A percentile compares a stretch with the other conserved stretches of the same genome.
These are phyloP conservation scores for Boletus sp. DNA, from an alignment of 768 basidiomycete genomes.

Conservation along the genomic window DNA sequence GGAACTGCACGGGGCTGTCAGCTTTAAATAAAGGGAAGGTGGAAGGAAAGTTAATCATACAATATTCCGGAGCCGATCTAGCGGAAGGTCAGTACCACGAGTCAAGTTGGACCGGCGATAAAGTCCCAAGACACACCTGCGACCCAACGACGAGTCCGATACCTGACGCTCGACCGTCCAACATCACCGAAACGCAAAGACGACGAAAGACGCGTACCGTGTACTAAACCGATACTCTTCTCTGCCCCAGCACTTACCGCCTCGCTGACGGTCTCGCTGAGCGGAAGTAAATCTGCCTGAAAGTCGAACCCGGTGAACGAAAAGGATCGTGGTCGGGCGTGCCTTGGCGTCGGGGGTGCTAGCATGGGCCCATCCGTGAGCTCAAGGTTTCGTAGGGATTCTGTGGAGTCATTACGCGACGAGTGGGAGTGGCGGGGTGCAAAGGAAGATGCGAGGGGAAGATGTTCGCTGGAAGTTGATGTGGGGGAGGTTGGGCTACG, in stretches of 20 bases:
- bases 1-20: constrained; percentile 49
- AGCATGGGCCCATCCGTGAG: constrained; percentile 60
- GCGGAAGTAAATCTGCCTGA: constrained; percentile 71
- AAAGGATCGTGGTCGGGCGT: constrained; percentile 51
- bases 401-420: constrained; percentile 52
- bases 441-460: constrained; percentile 5
- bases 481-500: constrained; percentile 13
- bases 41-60: constrained; percentile 44
- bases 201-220: constrained; percentile 50
- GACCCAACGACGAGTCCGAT: constrained; percentile 81
- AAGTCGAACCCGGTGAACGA: constrained; percentile 80
- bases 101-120: neutral
- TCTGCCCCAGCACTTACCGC: constrained; percentile 60
- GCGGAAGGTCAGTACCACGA: constrained; percentile 1
- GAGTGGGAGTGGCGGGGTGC: neutral
- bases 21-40: neutral
- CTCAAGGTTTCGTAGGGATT: constrained; percentile 78
- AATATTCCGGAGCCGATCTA: constrained; percentile 94
- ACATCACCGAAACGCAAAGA: neutral
- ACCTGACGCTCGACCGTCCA: constrained; percentile 42
- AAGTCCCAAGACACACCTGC: constrained; percentile 47
- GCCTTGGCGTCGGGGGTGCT: constrained; percentile 10
- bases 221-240: constrained; percentile 73
- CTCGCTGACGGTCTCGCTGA: constrained; percentile 75
- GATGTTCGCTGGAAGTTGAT: constrained; percentile 12